Evolutionary conservation across 208 protist species (phyloP).

Genomic region (Leptomonas seymouri): DNA sequence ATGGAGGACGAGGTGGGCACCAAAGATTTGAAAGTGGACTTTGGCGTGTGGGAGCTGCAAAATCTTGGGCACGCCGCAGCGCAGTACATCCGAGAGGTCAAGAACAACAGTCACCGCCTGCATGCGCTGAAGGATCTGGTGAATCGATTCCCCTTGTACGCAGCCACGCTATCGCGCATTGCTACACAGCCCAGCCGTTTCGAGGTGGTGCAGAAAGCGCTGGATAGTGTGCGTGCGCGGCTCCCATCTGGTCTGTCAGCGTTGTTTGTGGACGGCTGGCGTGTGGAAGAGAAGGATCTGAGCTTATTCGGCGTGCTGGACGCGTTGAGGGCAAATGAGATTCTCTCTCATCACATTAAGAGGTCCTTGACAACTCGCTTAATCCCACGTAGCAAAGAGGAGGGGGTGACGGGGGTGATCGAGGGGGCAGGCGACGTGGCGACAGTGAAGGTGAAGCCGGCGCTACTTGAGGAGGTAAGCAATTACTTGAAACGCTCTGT

Average conservation of each 20-base stretch:
- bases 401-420: no score
- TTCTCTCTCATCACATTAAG: slow-evolving; percentile 13
- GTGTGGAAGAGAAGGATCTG: slow-evolving; percentile 29
- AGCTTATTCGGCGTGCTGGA: slow-evolving; percentile 59
- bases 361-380: slow-evolving; percentile 10
- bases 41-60: slow-evolving; percentile 73
- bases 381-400: background rate
- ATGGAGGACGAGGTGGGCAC: slow-evolving; percentile 35
- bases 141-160: slow-evolving; percentile 88
- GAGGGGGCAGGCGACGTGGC: background rate
- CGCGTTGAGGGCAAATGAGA: slow-evolving; percentile 44
- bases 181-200: slow-evolving; percentile 18
- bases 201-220: slow-evolving; percentile 18
- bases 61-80: slow-evolving; percentile 60
- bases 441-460: slow-evolving; percentile 1
- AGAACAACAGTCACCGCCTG: slow-evolving; percentile 54
- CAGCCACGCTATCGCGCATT: slow-evolving; percentile 44
- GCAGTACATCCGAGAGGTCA: slow-evolving; percentile 51
- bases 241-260: slow-evolving; percentile 29
- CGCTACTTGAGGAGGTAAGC: slow-evolving; percentile 15
- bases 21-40: slow-evolving; percentile 58
- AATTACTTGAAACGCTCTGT: slow-evolving; percentile 12
- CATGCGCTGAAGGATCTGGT: slow-evolving; percentile 72
- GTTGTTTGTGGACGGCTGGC: slow-evolving; percentile 57
- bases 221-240: slow-evolving; percentile 17